Evolutionary conservation across 2,329 filamentous ascomycete species (phyloP), one percentile per base, ranked within the genome.

Genomic region (Coniochaeta sp.): DNA sequence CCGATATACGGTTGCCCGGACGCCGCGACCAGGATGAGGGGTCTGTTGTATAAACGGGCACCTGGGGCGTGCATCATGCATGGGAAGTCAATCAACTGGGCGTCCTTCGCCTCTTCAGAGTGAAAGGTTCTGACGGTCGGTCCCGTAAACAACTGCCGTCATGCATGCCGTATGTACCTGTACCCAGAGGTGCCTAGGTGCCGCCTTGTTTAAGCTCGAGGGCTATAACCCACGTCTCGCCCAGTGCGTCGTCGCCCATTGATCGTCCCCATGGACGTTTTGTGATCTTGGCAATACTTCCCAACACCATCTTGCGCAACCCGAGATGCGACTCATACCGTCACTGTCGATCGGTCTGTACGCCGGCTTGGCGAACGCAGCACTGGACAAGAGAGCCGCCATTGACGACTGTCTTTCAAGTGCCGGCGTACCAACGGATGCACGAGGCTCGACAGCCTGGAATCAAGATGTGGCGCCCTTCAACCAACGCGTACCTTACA

Each of bases 401-500:
- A 57, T 61, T 26, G 61, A 64, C 55, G 62, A 62, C 53, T 64
- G 63, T 48, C 53, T 65, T 9, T 50, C 52, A 7, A 50, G 54
- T 6, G 61, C 63, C 20, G 52, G 53, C 0, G 62, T 65, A 27
- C 61, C 63, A 0, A 60, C 60, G 10, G 56, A 60, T 48, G 47
- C 52, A 3, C 55, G 47, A 20, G 53, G 53, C 30, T 58, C 58
- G 10, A 53, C 47, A 2, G 60, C 57, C 40, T 65, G 62, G 60
- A 53, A 53, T 30, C 18, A 53, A 27, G 63, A 64, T 22, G 57
- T 56, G 10, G 52, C 55, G 2, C 56, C 63, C 2, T 66, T 64
- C 55, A 66, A 65, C 52, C 56, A 56, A n/a, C 53, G 61, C 6
- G 53, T 64, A 9, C 51, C 38, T 3, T 63, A 61, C 52, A 74